These are phyloP conservation scores for Xylariales sp. DNA, from an alignment of 2,329 filamentous ascomycete genomes.

Conservation along the genomic window DNA sequence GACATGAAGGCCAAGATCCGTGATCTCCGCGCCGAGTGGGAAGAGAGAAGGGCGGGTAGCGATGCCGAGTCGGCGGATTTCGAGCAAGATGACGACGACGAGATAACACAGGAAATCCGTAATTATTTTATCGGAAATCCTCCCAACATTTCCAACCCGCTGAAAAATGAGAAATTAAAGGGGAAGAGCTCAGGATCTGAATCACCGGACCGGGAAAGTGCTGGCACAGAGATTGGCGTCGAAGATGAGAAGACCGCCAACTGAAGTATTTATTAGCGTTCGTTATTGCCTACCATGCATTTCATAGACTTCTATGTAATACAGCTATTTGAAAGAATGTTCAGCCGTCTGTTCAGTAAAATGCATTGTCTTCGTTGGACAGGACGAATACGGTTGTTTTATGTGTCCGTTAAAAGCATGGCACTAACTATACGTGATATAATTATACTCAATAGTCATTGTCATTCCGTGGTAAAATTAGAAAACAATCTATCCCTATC, in stretches of 20 bases:
- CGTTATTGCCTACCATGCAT: background rate
- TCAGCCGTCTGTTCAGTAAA: background rate
- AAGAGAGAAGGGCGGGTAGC: conserved; percentile 61
- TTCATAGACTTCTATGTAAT: background rate
- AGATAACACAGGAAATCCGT: conserved; percentile 65
- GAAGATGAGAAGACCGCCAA: conserved; percentile 25
- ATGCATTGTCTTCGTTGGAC: background rate
- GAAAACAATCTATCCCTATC: too few species aligned
- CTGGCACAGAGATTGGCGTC: conserved; percentile 14
- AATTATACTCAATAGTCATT: too few species aligned
- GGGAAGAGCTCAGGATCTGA: conserved; percentile 25
- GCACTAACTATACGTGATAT: too few species aligned
- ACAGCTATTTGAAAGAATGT: background rate
- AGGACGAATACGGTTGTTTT: background rate
- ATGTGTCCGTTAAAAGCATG: too few species aligned
- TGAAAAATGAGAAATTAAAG: conserved; percentile 46
- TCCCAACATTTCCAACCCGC: conserved; percentile 28
- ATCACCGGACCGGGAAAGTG: conserved; percentile 16
- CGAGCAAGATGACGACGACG: conserved; percentile 60
- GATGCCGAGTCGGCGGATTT: conserved; percentile 55
- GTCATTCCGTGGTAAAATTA: too few species aligned
- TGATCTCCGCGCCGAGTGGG: conserved; percentile 79
- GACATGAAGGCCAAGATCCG: conserved; percentile 88
- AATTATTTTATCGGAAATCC: conserved; percentile 60
- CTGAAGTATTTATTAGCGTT: conserved; percentile 16